Evolutionary conservation across 2,329 filamentous ascomycete species (phyloP).

Genomic region (Aschersonia sp.): DNA sequence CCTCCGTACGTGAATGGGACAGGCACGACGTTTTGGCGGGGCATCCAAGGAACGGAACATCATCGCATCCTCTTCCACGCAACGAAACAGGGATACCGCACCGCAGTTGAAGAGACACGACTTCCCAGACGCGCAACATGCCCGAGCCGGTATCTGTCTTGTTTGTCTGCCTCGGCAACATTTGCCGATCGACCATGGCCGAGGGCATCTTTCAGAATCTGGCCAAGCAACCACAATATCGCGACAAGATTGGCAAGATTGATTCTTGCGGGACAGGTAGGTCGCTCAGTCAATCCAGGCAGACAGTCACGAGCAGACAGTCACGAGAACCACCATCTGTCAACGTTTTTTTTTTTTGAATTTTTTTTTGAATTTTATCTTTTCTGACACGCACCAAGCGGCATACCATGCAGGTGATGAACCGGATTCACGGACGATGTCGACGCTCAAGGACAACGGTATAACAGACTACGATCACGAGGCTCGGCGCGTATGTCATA

Average conservation of each 20-base stretch:
- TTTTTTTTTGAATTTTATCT: not conserved
- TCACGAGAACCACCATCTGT: too few relatives aligned
- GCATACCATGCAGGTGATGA: slow-evolving; percentile 68
- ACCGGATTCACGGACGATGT: slow-evolving; percentile 74
- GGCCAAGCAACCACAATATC: slow-evolving; percentile 43
- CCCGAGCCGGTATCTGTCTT: slow-evolving; percentile 52
- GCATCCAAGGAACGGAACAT: too few relatives aligned
- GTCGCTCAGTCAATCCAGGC: slow-evolving; percentile 1
- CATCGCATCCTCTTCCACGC: too few relatives aligned
- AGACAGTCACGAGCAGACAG: not conserved
- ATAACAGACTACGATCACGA: slow-evolving; percentile 65
- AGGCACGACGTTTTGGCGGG: too few relatives aligned
- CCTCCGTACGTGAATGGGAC: too few relatives aligned
- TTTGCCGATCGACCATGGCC: slow-evolving; percentile 88
- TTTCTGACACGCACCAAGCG: slow-evolving; percentile 23
- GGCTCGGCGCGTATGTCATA: slow-evolving; percentile 51
- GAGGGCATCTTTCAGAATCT: slow-evolving; percentile 80
- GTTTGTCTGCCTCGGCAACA: slow-evolving; percentile 95
- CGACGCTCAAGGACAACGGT: slow-evolving; percentile 57
- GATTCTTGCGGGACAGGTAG: slow-evolving; percentile 77
- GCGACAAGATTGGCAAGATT: slow-evolving; percentile 46
- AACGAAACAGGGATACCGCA: too few relatives aligned
- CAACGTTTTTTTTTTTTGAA: not conserved
- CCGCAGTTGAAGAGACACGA: too few relatives aligned
- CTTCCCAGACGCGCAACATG: slow-evolving; percentile 11